These are phyloP conservation scores for Cyclocybe aegerita DNA, from an alignment of 768 basidiomycete genomes.

Conservation along the genomic window DNA sequence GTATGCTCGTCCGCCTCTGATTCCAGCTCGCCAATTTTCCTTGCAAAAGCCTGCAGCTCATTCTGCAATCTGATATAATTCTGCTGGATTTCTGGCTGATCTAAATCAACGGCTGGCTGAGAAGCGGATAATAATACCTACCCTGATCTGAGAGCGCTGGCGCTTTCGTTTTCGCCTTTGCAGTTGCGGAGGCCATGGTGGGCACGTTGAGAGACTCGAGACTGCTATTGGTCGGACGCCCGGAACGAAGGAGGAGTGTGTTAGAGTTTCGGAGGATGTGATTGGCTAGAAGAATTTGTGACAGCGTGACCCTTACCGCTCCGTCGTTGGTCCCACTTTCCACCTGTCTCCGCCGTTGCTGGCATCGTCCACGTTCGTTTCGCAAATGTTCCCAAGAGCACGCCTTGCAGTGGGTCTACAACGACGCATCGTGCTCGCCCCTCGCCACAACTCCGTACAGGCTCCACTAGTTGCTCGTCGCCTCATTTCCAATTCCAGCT, in stretches of 20 bases:
- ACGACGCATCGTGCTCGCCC: constrained; percentile 35
- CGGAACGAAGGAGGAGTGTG: background rate
- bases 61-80: constrained; percentile 80
- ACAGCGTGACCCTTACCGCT: constrained; percentile 33
- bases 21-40: constrained; percentile 96
- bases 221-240: background rate
- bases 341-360: constrained; percentile 36
- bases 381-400: constrained; percentile 53
- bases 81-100: constrained; percentile 80
- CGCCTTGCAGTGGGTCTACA: constrained; percentile 53
- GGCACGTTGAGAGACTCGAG: constrained; percentile 1
- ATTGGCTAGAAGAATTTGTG: constrained; percentile 41
- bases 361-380: constrained; percentile 35
- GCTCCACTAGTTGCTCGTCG: constrained; percentile 47
- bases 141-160: constrained; percentile 70
- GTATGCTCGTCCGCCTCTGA: constrained; percentile 94
- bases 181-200: constrained; percentile 46
- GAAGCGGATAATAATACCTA: constrained; percentile 30
- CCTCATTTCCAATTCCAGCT: constrained; percentile 46
- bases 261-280: constrained; percentile 37
- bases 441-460: constrained; percentile 28
- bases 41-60: constrained; percentile 88
- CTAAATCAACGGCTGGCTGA: constrained; percentile 32
- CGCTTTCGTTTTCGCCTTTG: constrained; percentile 61
- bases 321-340: constrained; percentile 27